Base-by-base conservation (phyloP, 768 basidiomycete species). In the Kwoniella heveanensis region DNA sequence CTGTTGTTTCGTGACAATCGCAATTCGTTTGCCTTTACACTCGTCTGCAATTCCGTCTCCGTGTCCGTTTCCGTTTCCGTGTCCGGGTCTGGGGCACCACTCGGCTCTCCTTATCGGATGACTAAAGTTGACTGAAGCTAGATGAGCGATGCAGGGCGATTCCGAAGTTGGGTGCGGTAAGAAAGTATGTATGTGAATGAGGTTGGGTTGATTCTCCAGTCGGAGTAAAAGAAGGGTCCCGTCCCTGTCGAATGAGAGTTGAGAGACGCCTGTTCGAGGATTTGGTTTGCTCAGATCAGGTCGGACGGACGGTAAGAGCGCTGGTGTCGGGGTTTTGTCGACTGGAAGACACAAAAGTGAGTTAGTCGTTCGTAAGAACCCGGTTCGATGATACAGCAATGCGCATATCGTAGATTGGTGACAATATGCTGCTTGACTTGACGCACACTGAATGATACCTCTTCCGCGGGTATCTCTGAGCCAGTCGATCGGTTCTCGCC, bases 401-500 rank as follows among this genome's bases (percentile, higher is more conserved):
- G n/a, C n/a, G n/a, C n/a, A n/a, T n/a, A n/a, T n/a, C n/a, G 15
- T 21, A 30, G 13, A 21, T 29, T 8, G 32, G 32, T n/a, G n/a
- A n/a, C 32, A 36, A 13, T 36, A 13, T 13, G 13, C 6, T 1
- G 62, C 19, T 46, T 26, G 39, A n/a, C n/a, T 22, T 10, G 27
- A 67, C 77, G 54, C 71, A 92, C 93, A 96, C 24, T 91, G 89
- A 25, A 95, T 82, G 76, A 94, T 93, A 4, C 92, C 92, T 58
- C 88, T 86, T 26, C 90, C 91, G 72, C 88, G 85, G 0, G 91
- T 92, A 0, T 87, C 83, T 76, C 89, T 89, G 46, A 91, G 80
- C 93, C 93, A 97, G 65, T 87, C 87, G 0, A 83, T 70, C 1
- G 93, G 92, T 76, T 97, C 93, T 63, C 87, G 84, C 93, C 93